These are phyloP conservation scores for Trichophyton benhamiae DNA, from an alignment of 2,329 filamentous ascomycete species.

Conservation along the genomic window DNA sequence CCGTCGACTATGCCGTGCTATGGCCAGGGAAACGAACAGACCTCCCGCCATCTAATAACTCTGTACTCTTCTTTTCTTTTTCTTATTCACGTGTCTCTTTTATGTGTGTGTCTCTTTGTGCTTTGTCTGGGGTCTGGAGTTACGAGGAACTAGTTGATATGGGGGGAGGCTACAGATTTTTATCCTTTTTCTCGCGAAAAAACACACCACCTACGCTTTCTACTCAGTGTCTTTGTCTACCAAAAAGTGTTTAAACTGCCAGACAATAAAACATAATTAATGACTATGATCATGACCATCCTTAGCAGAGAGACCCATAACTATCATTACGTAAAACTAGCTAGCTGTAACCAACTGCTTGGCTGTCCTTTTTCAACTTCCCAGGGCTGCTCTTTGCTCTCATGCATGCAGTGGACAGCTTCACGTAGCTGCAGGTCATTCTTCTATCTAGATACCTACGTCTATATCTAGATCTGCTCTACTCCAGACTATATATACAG, in stretches of 20 bases:
- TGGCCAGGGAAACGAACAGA: background rate
- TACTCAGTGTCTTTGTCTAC: slow-evolving; percentile 14
- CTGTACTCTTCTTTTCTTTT: background rate
- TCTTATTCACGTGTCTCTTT: background rate
- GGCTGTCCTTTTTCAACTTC: too few relatives aligned
- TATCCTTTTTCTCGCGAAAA: background rate
- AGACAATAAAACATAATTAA: background rate
- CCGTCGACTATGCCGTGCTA: background rate
- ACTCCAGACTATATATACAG: too few relatives aligned
- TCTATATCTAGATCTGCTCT: too few relatives aligned
- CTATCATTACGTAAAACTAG: background rate
- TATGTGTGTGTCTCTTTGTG: background rate
- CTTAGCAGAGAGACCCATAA: background rate
- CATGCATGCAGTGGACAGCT: too few relatives aligned
- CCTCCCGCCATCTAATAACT: background rate
- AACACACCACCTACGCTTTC: too few relatives aligned
- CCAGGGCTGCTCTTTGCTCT: too few relatives aligned
- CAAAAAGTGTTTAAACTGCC: background rate
- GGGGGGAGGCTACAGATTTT: background rate
- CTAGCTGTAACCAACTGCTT: too few relatives aligned
- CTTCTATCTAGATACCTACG: too few relatives aligned
- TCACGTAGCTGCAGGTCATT: too few relatives aligned
- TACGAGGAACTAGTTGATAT: background rate
- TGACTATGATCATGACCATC: background rate
- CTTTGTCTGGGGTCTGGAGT: background rate